Conservation (phyloP, 176 grass and related monocot species). For the Puccinellia tenuiflora region DNA sequence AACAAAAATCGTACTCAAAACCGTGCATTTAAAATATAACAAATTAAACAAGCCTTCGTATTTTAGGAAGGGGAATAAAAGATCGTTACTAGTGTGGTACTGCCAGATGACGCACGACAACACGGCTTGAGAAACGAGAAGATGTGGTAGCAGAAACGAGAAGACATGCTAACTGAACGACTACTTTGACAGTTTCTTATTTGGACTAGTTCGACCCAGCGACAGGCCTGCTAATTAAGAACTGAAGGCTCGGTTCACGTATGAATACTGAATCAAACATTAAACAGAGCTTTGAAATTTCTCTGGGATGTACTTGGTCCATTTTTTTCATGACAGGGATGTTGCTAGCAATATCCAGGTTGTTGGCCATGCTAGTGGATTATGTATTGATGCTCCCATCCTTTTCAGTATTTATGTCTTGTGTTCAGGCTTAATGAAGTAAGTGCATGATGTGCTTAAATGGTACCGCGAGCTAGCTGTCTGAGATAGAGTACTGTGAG, state of each 20-base stretch:
- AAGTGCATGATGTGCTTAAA: background rate
- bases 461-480: background rate
- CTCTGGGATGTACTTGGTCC: background rate
- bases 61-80: too few species aligned
- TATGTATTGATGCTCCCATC: background rate
- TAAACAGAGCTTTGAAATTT: slow-evolving; percentile 15
- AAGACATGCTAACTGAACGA: background rate
- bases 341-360: background rate
- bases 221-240: background rate
- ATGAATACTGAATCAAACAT: background rate
- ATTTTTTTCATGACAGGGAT: slow-evolving; percentile 5
- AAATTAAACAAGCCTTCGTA: too few species aligned
- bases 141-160: background rate
- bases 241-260: background rate
- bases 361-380: background rate
- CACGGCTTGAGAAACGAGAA: background rate
- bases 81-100: background rate
- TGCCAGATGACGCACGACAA: background rate
- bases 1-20: too few species aligned
- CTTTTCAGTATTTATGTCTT: background rate
- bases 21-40: too few species aligned
- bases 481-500: background rate
- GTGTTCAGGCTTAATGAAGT: background rate
- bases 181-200: background rate
- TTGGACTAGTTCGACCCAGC: background rate